These are phyloP conservation scores for Hyaloperonospora arabidopsidis DNA, from an alignment of 352 stramenopile genomes.

Conservation along the genomic window DNA sequence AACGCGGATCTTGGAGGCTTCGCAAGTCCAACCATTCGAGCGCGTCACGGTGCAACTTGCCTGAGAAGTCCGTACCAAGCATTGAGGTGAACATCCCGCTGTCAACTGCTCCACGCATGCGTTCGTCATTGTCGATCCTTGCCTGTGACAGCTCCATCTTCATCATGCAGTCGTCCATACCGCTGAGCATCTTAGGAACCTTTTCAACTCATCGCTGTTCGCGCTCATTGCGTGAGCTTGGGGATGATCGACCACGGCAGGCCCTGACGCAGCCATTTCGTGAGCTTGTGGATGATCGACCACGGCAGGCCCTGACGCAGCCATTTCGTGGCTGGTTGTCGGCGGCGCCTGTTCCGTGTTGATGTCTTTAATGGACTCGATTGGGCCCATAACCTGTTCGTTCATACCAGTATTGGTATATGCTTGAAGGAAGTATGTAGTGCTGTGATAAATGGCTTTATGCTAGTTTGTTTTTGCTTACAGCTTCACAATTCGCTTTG, in stretches of 20 bases:
- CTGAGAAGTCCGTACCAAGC: neutral
- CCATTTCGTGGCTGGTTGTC: neutral
- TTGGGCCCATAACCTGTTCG: neutral
- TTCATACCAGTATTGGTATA: too few relatives aligned
- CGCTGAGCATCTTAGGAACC: neutral
- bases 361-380: neutral
- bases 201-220: too few relatives aligned
- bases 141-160: slow-evolving; percentile 1
- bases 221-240: too few relatives aligned
- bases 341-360: neutral
- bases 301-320: too few relatives aligned
- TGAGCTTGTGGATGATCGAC: too few relatives aligned
- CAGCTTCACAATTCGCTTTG: too few relatives aligned
- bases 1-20: neutral
- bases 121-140: neutral
- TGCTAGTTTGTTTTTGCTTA: too few relatives aligned
- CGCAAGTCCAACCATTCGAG: neutral
- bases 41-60: neutral
- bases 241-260: too few relatives aligned
- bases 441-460: too few relatives aligned
- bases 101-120: neutral
- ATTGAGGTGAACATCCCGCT: neutral
- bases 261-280: too few relatives aligned
- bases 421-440: too few relatives aligned
- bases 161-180: neutral